Evolutionary conservation across 2,329 filamentous ascomycete species (phyloP), one percentile per base, ranked within the genome.

Genomic region (Orbilia ellipsospora): DNA sequence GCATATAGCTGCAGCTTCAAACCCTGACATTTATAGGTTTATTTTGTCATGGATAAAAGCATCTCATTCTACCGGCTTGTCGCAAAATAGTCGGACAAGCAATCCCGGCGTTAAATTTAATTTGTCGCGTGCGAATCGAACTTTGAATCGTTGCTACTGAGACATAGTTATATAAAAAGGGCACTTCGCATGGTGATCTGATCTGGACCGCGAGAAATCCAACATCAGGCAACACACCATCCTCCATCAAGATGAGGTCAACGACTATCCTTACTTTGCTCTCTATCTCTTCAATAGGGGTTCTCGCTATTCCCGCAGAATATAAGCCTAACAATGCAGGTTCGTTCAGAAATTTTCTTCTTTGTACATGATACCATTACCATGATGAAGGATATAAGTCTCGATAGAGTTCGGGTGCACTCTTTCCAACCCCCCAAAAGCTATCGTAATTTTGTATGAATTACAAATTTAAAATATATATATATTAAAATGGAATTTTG

Each of bases 81-180:
- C 57, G 40, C 60, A 56, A 18, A 73, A 15, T 18, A 36, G 36
- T 52, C 44, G 18, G 31, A 6, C 10, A 48, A 48, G 12, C 12
- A 4, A 31, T 20, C 31, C 31, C 31, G 31, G 31, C 31, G 5
- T 10, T 36, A 36, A 36, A 36, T 36, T 36, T 36, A 36, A 36
- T n/a, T 51, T 57, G 69, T 73, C 69, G 69, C 69, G 69, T 73
- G 69, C 69, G 48, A 66, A 50, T 44, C 31, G 31, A 36, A 36
- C 8, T 36, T 10, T 36, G 10, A 36, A 10, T 36, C 31, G 31
- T 48, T 6, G 44, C 44, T 12, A 48, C 44, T 48, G 12, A 44
- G 40, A 44, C 6, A 44, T 44, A 2, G 4, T 23, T 2, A 36
- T 52, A 72, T 72, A 72, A 72, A 72, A 59, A 36, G 67, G 60